A percentile compares a stretch with the other conserved stretches of the same genome.
Evolutionary conservation across 441 rosid genomes (phyloP).

Genomic region (Euphorbia corollata): DNA sequence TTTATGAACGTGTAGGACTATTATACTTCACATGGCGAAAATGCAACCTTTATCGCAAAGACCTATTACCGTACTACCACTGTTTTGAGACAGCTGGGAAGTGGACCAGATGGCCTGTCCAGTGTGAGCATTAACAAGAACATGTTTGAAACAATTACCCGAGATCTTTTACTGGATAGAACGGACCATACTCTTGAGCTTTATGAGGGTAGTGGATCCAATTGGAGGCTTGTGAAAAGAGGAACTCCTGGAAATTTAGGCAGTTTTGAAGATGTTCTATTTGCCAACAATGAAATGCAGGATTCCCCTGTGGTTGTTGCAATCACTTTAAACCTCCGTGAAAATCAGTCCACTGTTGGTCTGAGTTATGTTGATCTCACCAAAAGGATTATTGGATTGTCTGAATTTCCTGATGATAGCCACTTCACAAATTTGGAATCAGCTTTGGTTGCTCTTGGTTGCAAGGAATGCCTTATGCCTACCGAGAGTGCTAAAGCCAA

Average conservation of each 20-base stretch:
- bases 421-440: conserved; percentile 90
- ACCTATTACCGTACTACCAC: conserved; percentile 84
- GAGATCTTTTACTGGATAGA: conserved; percentile 87
- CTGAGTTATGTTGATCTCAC: conserved; percentile 80
- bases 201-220: conserved; percentile 89
- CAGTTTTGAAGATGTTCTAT: conserved; percentile 89
- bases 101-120: conserved; percentile 66
- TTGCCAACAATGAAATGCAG: conserved; percentile 94
- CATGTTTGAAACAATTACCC: conserved; percentile 81
- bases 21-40: conserved; percentile 85
- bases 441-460: conserved; percentile 81
- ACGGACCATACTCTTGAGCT: conserved; percentile 86
- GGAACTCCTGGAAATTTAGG: conserved; percentile 95
- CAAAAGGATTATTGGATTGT: conserved; percentile 65
- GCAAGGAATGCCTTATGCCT: conserved; percentile 94
- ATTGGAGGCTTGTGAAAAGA: conserved; percentile 74
- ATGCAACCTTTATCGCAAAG: conserved; percentile 80
- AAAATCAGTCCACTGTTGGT: conserved; percentile 64
- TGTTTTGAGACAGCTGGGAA: conserved; percentile 67
- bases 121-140: conserved; percentile 76
- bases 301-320: conserved; percentile 85
- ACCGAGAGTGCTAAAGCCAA: conserved; percentile 50
- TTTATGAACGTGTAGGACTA: conserved; percentile 46
- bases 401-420: conserved; percentile 91
- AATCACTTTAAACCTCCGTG: conserved; percentile 53